Percentiles rank a stretch among this genome's conserved stretches.
phyloP scores from a whole-genome alignment of 805 yeast genomes.

The Phaffomyces opuntiae region DNA sequence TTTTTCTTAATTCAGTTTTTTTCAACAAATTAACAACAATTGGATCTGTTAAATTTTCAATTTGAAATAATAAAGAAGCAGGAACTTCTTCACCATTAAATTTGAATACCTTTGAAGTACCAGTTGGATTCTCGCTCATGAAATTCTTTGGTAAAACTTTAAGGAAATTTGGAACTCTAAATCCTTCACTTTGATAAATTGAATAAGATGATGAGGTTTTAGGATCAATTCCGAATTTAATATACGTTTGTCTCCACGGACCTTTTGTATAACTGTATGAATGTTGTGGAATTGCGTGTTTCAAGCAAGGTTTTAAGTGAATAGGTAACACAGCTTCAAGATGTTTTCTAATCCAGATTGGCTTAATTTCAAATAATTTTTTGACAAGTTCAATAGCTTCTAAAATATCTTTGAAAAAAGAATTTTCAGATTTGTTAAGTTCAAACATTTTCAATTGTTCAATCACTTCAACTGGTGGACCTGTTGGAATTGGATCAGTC shows the following conservation, averaged over 20 bases:
- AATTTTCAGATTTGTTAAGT: constrained; percentile 25
- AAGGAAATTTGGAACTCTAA: constrained; percentile 32
- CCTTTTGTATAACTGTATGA: constrained; percentile 81
- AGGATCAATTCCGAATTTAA: constrained; percentile 77
- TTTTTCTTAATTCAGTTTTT: constrained; percentile 30
- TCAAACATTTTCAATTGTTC: constrained; percentile 33
- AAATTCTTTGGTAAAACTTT: constrained; percentile 27
- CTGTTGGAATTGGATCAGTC: constrained; percentile 39
- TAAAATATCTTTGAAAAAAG: constrained; percentile 23
- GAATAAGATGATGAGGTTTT: constrained; percentile 45
- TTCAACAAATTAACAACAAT: constrained; percentile 43
- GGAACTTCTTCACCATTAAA: constrained; percentile 74
- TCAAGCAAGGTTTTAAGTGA: constrained; percentile 38
- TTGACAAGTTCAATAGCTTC: constrained; percentile 24
- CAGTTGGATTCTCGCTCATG: constrained; percentile 26
- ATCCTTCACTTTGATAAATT: constrained; percentile 78
- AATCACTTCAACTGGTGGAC: constrained; percentile 43
- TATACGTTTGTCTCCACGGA: constrained; percentile 89
- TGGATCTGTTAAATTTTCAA: constrained; percentile 71
- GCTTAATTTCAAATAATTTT: constrained; percentile 57
- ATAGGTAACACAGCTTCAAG: constrained; percentile 47
- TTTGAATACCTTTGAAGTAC: constrained; percentile 40
- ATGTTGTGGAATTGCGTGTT: constrained; percentile 78
- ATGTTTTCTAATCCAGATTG: constrained; percentile 82
- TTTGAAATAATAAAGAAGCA: constrained; percentile 61